These are phyloP conservation scores for Pichia eremophila DNA, from an alignment of 805 yeast species.

Conservation along the genomic window DNA sequence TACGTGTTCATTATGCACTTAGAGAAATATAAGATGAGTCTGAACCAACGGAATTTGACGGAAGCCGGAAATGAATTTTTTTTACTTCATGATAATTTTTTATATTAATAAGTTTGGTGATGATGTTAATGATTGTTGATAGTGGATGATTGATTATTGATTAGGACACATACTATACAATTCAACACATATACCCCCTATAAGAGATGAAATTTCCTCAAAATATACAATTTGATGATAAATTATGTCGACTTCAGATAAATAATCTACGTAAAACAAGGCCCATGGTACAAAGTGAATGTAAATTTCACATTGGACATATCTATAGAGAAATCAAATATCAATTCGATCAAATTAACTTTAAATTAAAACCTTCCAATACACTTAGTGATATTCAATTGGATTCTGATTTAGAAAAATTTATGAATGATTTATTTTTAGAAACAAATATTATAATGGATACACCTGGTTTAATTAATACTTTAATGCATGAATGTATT, in stretches of 20 bases:
- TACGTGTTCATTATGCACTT: too few species aligned
- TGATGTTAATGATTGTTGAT: too few species aligned
- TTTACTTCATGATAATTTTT: too few species aligned
- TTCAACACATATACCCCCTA: too few species aligned
- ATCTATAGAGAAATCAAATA: conserved; percentile 4
- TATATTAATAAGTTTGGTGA: too few species aligned
- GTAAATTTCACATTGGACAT: conserved; percentile 7
- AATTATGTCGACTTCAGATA: conserved; percentile 4
- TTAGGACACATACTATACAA: too few species aligned
- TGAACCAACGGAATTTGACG: too few species aligned
- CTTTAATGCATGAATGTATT: conserved; percentile 5
- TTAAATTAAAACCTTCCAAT: background rate
- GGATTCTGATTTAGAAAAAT: background rate
- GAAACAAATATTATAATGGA: background rate
- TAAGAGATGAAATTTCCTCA: conserved; percentile 5
- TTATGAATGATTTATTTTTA: background rate
- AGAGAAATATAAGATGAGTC: too few species aligned
- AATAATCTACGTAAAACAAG: conserved; percentile 5
- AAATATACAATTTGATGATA: background rate
- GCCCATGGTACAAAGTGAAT: conserved; percentile 6
- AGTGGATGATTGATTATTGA: too few species aligned
- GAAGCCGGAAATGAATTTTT: too few species aligned
- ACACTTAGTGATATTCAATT: too few species aligned
- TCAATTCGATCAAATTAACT: conserved; percentile 4
- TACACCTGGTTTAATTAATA: background rate